Evolutionary conservation across 495 filamentous ascomycete species (phyloP).

Genomic region (Lindgomyces ingoldianus): DNA sequence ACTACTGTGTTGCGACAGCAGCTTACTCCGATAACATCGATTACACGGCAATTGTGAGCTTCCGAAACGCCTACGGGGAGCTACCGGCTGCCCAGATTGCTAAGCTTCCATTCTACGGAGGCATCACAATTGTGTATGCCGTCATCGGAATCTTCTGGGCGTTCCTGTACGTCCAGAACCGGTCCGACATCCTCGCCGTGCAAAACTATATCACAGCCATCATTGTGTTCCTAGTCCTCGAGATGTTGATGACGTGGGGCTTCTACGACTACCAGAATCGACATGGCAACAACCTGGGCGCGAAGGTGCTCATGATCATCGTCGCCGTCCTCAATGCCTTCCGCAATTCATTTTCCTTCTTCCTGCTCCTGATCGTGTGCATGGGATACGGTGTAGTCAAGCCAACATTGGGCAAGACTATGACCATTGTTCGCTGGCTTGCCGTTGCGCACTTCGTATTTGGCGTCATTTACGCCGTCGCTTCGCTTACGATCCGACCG

Average conservation of each 20-base stretch:
- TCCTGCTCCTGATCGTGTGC: constrained; percentile 96
- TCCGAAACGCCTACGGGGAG: constrained; percentile 94
- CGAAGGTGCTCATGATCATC: constrained; percentile 82
- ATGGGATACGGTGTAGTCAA: constrained; percentile 99
- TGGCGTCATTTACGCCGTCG: constrained; percentile 88
- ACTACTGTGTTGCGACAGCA: constrained; percentile 87
- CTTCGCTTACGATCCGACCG: constrained; percentile 84
- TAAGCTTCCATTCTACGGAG: constrained; percentile 97
- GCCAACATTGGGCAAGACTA: constrained; percentile 85
- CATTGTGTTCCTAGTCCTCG: constrained; percentile 86
- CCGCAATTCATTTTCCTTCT: constrained; percentile 97
- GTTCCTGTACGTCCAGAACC: constrained; percentile 93
- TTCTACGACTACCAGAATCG: constrained; percentile 96
- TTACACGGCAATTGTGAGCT: constrained; percentile 82
- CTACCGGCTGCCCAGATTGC: constrained; percentile 93
- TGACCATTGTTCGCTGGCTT: constrained; percentile 90
- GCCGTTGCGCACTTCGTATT: constrained; percentile 93
- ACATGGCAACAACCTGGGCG: constrained; percentile 78
- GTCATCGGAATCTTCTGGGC: constrained; percentile 86
- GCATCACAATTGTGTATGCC: constrained; percentile 89
- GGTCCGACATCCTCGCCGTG: constrained; percentile 92
- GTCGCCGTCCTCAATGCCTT: constrained; percentile 90
- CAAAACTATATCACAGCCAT: constrained; percentile 99
- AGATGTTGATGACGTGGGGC: constrained; percentile 98
- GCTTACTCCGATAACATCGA: constrained; percentile 57